Evolutionary conservation across 768 basidiomycete genomes (phyloP), one percentile per base, ranked within the genome.

Genomic region (Serendipita sp.): DNA sequence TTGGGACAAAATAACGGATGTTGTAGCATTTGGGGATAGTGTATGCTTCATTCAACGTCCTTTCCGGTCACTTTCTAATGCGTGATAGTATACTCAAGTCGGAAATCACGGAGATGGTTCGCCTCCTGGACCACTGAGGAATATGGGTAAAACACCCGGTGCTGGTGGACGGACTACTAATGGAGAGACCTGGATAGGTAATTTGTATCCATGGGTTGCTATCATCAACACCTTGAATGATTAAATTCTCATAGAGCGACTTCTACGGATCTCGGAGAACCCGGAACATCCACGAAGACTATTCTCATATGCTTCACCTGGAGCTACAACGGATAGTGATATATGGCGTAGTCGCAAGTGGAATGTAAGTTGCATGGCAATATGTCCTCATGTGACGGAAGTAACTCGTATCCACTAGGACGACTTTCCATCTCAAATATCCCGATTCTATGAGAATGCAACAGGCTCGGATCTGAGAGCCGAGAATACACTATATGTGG

Each of bases 351-450:
- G 48, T 31, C 18, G 48, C 18, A 18, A 31, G 31, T 52, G 48
- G 48, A 31, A 18, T 18, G 48, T 52, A 52, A 23, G 48, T 45
- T 23, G 23, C 23, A 23, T 23, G 23, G 23, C 23, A 23, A 23
- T 23, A 23, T 23, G 23, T 23, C 23, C 23, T 23, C 23, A 23
- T 23, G 23, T 23, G 23, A 45, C 13, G 18, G 13, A 45, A 6
- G 8, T 52, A n/a, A 23, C 48, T 52, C 10, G 31, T 52, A 5
- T 23, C 31, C n/a, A 18, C 18, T 16, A 52, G 48, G 48, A 52
- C 31, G 48, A 52, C 48, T 52, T 52, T 52, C 48, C 48, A 31
- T 52, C 48, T 52, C 48, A 52, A n/a, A 23, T 52, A 52, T 52
- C 48, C 6, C 48, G 48, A 23, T 52, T 52, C 48, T 52, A 52